Percentiles rank a stretch among this genome's conserved stretches.
phyloP scores from a whole-genome alignment of 495 filamentous ascomycete genomes.

The Penicillium soppii region DNA sequence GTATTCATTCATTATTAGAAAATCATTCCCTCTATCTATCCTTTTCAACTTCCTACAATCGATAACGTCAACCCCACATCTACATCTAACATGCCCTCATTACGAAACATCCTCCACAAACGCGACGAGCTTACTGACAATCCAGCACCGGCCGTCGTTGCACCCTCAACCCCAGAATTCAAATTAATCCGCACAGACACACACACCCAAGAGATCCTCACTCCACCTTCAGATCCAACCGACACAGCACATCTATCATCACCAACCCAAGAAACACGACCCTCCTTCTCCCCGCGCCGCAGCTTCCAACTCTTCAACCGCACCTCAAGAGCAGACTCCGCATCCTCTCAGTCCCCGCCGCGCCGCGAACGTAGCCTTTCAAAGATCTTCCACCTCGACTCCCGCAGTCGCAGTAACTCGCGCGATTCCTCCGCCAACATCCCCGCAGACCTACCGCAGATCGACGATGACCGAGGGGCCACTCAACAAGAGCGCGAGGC shows the following conservation, averaged over 20 bases:
- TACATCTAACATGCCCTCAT: conserved; percentile 54
- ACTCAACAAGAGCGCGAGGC: conserved; percentile 54
- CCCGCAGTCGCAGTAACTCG: conserved; percentile 51
- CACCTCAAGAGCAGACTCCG: conserved; percentile 39
- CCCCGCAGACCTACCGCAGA: conserved; percentile 75
- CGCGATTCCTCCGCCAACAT: conserved; percentile 66
- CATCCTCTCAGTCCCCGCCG: conserved; percentile 28
- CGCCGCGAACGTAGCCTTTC: conserved; percentile 58
- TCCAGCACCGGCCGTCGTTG: neutral
- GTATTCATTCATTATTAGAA: neutral
- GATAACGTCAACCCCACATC: neutral
- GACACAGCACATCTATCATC: conserved; percentile 20
- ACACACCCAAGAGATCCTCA: conserved; percentile 71
- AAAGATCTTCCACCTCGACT: conserved; percentile 65
- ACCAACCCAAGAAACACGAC: conserved; percentile 3
- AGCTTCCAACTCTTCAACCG: conserved; percentile 52
- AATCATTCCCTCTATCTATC: neutral
- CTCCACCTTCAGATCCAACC: conserved; percentile 56
- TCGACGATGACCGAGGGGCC: conserved; percentile 45
- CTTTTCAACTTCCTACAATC: neutral
- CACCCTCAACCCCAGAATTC: conserved; percentile 62
- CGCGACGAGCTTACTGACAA: conserved; percentile 53
- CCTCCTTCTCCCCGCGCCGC: conserved; percentile 41
- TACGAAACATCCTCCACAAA: conserved; percentile 74
- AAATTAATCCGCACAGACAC: conserved; percentile 85